Base-by-base conservation (phyloP, 495 filamentous ascomycete genomes). In the Lasiosphaeria hispida region DNA sequence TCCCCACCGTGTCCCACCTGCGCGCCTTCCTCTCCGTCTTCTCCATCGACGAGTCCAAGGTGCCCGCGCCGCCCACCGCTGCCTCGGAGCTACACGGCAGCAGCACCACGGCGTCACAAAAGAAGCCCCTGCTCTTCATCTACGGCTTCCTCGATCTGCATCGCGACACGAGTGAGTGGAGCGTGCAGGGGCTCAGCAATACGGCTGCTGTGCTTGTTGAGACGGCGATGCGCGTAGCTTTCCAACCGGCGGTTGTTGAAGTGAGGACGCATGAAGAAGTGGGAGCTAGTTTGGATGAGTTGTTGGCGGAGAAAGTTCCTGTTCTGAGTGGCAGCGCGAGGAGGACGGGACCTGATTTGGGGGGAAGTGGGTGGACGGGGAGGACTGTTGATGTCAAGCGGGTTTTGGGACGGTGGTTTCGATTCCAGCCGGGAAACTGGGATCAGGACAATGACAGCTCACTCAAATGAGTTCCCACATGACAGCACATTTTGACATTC, bases 141-240 rank as follows among this genome's bases (percentile, higher is more conserved):
- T 82, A 89, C 58, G 84, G 89, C 53, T 76, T 87, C 44, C 63
- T 95, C 10, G 70, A 76, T 33, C 69, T 90, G 37, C 92, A 96
- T 72, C 76, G 76, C n/a, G 71, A 77, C 30, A 92, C 89, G 4
- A 82, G 83, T 54, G 90, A 94, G 63, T 92, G 88, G 79, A 92
- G 88, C 42, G 90, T 87, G 0, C 91, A 96, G 68, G 92, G 91
- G 0, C 69, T 96, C 5, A 83, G 83, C 48, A 83, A 85, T 63
- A 89, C 86, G 5, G 75, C 89, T 13, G 82, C 91, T 10, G 69
- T 71, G 18, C 72, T 87, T 7, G 83, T 92, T 30, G 91, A 95
- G 62, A 76, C 84, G 7, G 85, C 87, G 1, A 58, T 61, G 30
- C 68, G 77, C n/a, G 48, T 59, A 13, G 64, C 65, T 15, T 72